Percentiles rank a stretch among this genome's conserved stretches.
phyloP scores from a whole-genome alignment of 805 yeast species.

The Spathaspora boniae region DNA sequence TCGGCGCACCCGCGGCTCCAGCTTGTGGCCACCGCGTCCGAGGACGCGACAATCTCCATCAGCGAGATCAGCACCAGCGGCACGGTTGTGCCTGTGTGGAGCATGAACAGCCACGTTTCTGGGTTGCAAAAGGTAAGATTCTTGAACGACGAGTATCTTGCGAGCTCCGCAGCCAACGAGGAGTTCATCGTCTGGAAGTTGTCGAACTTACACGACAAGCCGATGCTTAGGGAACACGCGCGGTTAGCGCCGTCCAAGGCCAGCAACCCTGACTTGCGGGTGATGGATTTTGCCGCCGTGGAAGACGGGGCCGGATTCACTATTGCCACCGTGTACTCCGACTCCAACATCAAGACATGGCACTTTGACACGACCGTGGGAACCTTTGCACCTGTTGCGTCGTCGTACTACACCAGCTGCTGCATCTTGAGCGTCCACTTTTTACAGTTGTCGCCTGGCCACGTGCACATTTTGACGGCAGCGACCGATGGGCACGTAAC shows the following conservation, averaged over 20 bases:
- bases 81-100: conserved; percentile 46
- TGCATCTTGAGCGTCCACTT: conserved; percentile 69
- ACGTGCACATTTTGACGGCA: conserved; percentile 46
- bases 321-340: conserved; percentile 76
- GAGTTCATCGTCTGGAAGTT: conserved; percentile 82
- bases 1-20: conserved; percentile 45
- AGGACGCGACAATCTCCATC: conserved; percentile 78
- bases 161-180: conserved; percentile 74
- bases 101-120: conserved; percentile 78
- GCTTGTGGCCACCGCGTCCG: conserved; percentile 71
- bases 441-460: conserved; percentile 20
- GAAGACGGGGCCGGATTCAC: conserved; percentile 45
- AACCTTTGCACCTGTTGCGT: conserved; percentile 41
- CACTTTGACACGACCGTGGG: conserved; percentile 36
- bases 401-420: conserved; percentile 63
- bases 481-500: conserved; percentile 83
- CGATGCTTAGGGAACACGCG: conserved; percentile 48
- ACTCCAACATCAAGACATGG: conserved; percentile 73
- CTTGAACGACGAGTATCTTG: conserved; percentile 46
- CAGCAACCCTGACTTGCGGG: conserved; percentile 72
- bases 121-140: conserved; percentile 78
- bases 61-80: conserved; percentile 43
- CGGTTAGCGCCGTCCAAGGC: conserved; percentile 51
- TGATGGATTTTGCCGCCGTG: conserved; percentile 75
- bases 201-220: conserved; percentile 28